A percentile compares a stretch with the other conserved stretches of the same genome.
Evolutionary conservation across 2,329 filamentous ascomycete species (phyloP).

Genomic region (Penicillium brevicompactum): DNA sequence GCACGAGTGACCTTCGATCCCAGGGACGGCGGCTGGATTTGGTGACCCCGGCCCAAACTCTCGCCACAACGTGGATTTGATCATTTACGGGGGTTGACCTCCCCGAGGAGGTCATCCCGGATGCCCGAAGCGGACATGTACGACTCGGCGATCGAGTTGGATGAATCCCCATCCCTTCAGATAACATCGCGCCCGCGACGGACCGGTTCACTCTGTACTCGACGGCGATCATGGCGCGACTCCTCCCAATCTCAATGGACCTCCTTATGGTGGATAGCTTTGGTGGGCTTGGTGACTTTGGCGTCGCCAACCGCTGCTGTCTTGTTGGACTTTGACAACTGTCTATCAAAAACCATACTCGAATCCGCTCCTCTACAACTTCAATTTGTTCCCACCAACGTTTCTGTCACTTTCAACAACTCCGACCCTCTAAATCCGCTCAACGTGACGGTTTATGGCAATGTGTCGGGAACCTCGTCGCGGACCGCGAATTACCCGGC

Average conservation of each 20-base stretch:
- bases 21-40: conserved; percentile 2
- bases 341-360: conserved; percentile 64
- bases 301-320: conserved; percentile 61
- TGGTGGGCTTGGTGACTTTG: conserved; percentile 26
- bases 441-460: conserved; percentile 81
- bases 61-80: conserved; percentile 41
- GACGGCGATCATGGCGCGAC: conserved; percentile 23
- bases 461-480: conserved; percentile 74
- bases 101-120: conserved; percentile 44
- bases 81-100: conserved; percentile 43
- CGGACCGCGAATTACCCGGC: conserved; percentile 58
- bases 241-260: conserved; percentile 23
- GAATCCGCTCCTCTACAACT: conserved; percentile 63
- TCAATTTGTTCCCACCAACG: conserved; percentile 76
- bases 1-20: neutral
- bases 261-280: conserved; percentile 16
- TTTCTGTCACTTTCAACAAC: conserved; percentile 74
- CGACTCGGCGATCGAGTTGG: conserved; percentile 22
- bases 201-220: conserved; percentile 12
- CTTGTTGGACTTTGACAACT: conserved; percentile 80
- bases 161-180: conserved; percentile 4
- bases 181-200: conserved; percentile 9
- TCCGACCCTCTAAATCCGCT: conserved; percentile 64
- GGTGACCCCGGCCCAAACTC: conserved; percentile 12
- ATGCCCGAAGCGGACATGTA: conserved; percentile 35